Evolutionary conservation across 305 asterid species (phyloP), one percentile per base, ranked within the genome.

Genomic region (Fraxinus xanthoxyloides): DNA sequence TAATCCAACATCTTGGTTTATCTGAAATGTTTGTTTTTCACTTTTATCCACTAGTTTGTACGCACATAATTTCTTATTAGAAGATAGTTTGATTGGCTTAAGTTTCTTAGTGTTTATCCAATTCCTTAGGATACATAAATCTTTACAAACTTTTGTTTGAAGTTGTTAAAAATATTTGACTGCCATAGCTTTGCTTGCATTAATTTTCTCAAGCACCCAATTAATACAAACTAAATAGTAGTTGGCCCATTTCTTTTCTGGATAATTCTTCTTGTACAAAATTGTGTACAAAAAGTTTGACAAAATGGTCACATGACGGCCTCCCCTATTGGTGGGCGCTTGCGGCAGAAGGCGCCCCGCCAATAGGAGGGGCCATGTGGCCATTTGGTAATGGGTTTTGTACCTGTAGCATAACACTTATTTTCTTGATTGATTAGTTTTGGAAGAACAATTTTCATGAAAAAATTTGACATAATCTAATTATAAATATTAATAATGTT

Each of bases 151-250:
- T 43, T 43, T 13, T 43, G 51, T 43, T 43, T 43, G 4, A 43
- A 12, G 51, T 10, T 43, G 51, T 43, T 43, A 13, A 43, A 43
- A 10, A 43, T 43, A 43, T 10, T 43, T 10, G 51, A 43, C 51
- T 43, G 2, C 51, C 51, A 9, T 12, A 12, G 51, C 17, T 10
- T 43, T 43, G 51, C 17, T 48, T 48, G 19, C 19, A 13, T 48
- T 48, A 72, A 54, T 78, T 83, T 83, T 78, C 89, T 81, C 83
- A 86, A 81, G 85, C 79, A 86, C 81, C 65, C 28, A 73, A 85
- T 36, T 34, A 73, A 32, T 80, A 46, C 59, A 48, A 48, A 15
- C 19, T 15, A 48, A 48, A 48, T 13, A 17, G 59, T 4, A 48
- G 19, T 48, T 72, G 70, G 40, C n/a, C 17, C 80, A 73, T 5